These are phyloP conservation scores for Chenopodium suecicum DNA, from an alignment of 148 eudicot genomes.

Conservation along the genomic window DNA sequence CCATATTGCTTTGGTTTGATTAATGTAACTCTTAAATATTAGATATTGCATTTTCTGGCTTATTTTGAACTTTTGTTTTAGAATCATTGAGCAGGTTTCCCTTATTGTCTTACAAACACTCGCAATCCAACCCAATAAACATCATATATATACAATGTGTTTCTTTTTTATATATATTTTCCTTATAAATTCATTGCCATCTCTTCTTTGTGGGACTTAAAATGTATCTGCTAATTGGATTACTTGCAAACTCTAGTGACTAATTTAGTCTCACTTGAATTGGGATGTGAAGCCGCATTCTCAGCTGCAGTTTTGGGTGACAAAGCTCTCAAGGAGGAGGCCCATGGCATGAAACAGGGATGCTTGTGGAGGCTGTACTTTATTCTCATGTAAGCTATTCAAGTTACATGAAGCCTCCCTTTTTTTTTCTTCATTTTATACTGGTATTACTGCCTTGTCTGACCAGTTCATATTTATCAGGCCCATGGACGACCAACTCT, in stretches of 20 bases:
- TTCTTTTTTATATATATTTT: no score
- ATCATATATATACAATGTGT: no score
- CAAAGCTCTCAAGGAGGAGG: constrained; percentile 95
- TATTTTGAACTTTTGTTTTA: no score
- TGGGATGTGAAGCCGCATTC: constrained; percentile 95
- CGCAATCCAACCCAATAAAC: no score
- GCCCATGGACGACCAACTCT: constrained; percentile 93
- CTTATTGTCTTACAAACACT: no score
- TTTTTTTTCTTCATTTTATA: background rate
- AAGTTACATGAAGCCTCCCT: background rate
- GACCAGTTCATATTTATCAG: constrained; percentile 38
- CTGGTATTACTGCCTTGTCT: constrained; percentile 5
- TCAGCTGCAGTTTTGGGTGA: constrained; percentile 95
- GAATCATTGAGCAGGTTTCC: no score
- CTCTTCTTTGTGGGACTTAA: background rate
- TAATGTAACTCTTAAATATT: no score
- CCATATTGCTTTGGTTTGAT: no score
- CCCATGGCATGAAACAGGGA: constrained; percentile 95
- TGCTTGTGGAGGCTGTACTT: constrained; percentile 99
- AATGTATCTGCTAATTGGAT: background rate
- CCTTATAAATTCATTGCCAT: no score
- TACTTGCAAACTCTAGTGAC: constrained; percentile 76
- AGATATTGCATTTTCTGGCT: no score
- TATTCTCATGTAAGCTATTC: constrained; percentile 73
- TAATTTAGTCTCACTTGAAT: constrained; percentile 79